Conservation (phyloP, 2,329 filamentous ascomycete genomes). For the Cordyceps tenuipes region DNA sequence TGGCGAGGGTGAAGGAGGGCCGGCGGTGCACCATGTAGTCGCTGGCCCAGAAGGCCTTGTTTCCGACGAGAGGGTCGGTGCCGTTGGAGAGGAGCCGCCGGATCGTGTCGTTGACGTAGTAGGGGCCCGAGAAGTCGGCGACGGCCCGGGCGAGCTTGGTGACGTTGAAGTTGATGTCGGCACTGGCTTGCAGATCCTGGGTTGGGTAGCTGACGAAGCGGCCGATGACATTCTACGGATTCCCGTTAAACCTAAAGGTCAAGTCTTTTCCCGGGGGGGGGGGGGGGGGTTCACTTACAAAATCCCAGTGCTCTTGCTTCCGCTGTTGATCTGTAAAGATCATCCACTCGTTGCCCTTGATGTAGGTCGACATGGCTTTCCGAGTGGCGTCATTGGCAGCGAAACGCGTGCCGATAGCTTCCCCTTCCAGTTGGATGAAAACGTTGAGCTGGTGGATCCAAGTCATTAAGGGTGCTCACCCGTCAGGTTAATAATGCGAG, state of each 20-base stretch:
- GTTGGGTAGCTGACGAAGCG: slow-evolving; percentile 18
- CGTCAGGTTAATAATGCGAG: too few relatives aligned
- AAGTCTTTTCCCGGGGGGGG: rapidly evolving
- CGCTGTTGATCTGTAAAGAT: slow-evolving; percentile 16
- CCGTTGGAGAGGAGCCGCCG: slow-evolving; percentile 17
- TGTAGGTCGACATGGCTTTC: slow-evolving; percentile 15
- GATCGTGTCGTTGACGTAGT: slow-evolving; percentile 14
- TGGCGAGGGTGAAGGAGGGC: slow-evolving; percentile 13
- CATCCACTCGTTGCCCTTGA: slow-evolving; percentile 18
- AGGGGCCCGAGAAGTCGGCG: slow-evolving; percentile 14
- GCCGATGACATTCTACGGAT: slow-evolving; percentile 17
- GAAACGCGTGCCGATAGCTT: slow-evolving; percentile 18
- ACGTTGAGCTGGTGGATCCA: slow-evolving; percentile 14
- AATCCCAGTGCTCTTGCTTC: slow-evolving; percentile 16
- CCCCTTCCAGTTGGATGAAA: slow-evolving; percentile 17
- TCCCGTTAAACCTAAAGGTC: background rate
- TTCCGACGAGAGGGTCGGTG: slow-evolving; percentile 17
- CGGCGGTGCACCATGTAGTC: slow-evolving; percentile 19
- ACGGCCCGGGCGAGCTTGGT: slow-evolving; percentile 16
- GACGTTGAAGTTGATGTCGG: slow-evolving; percentile 20
- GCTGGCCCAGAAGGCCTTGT: slow-evolving; percentile 19
- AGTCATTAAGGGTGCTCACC: background rate
- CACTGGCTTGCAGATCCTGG: slow-evolving; percentile 16
- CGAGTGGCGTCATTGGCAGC: slow-evolving; percentile 14
- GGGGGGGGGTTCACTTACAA: slow-evolving; percentile 13